Conservation (phyloP, 179 eudicot species). For the Corrigiola litoralis region DNA sequence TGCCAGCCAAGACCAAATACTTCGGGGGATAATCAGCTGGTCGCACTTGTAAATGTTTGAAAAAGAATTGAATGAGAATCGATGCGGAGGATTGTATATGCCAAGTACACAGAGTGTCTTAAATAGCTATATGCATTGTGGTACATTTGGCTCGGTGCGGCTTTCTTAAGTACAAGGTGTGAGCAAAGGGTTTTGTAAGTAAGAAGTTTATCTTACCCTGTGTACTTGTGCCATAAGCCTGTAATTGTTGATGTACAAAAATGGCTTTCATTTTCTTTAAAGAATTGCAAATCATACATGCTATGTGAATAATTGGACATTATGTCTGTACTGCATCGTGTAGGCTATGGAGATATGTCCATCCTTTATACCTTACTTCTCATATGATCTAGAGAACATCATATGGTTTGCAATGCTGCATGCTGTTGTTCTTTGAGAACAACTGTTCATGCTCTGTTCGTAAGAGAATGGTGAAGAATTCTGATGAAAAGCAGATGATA, state of each 20-base stretch:
- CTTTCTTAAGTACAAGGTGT: neutral
- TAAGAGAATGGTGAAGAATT: too few species aligned
- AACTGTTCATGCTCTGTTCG: too few species aligned
- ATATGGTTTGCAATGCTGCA: too few species aligned
- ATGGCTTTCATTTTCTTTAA: slow-evolving; percentile 2
- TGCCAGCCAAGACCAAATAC: neutral
- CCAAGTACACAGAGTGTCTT: neutral
- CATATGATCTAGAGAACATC: too few species aligned
- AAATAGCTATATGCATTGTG: neutral
- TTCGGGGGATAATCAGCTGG: neutral
- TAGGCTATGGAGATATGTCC: too few species aligned
- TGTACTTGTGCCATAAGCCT: neutral
- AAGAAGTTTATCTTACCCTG: neutral
- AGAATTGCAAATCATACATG: too few species aligned
- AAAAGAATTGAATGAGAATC: neutral
- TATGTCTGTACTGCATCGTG: neutral
- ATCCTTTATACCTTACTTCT: too few species aligned
- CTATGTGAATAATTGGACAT: too few species aligned
- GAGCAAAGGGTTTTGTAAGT: slow-evolving; percentile 13
- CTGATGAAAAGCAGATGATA: too few species aligned
- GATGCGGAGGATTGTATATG: neutral
- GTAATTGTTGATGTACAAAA: slow-evolving; percentile 20
- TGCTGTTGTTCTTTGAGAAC: too few species aligned
- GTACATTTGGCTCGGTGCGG: slow-evolving; percentile 6
- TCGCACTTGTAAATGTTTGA: slow-evolving; percentile 19